A percentile compares a stretch with the other conserved stretches of the same genome.
phyloP scores from a whole-genome alignment of 169 alveolate genomes.

The Eimeria acervulina region DNA sequence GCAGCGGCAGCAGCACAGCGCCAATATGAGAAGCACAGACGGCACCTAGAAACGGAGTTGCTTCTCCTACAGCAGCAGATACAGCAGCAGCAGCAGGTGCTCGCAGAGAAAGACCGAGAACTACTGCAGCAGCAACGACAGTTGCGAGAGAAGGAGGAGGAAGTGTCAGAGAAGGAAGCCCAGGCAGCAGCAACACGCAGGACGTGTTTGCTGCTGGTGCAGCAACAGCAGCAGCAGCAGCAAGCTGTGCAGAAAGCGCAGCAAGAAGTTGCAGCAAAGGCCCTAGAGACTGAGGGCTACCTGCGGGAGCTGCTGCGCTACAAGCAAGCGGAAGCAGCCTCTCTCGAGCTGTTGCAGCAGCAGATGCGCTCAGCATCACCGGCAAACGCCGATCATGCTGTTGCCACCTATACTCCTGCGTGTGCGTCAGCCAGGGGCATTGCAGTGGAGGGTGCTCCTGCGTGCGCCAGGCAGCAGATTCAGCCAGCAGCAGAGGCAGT shows the following conservation, averaged over 20 bases:
- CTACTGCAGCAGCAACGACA: conserved; percentile 57
- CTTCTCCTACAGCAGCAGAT: conserved; percentile 67
- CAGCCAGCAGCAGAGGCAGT: not conserved
- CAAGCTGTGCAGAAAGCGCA: conserved; percentile 78
- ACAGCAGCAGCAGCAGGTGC: conserved; percentile 71
- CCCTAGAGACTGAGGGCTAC: conserved; percentile 78
- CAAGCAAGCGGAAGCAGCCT: conserved; percentile 78
- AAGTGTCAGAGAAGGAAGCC: conserved; percentile 74
- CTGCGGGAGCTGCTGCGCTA: conserved; percentile 80
- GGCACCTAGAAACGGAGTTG: conserved; percentile 62
- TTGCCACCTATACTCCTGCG: not conserved
- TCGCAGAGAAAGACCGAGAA: conserved; percentile 74
- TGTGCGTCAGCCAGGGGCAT: not conserved
- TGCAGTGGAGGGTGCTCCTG: not conserved
- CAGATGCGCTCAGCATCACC: conserved; percentile 17
- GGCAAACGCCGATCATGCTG: not conserved
- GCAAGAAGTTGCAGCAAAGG: conserved; percentile 79
- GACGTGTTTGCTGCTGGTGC: conserved; percentile 77
- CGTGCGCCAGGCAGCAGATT: conserved; percentile 39
- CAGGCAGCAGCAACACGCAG: conserved; percentile 75
- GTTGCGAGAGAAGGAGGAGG: conserved; percentile 77
- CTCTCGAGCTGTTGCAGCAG: conserved; percentile 75
- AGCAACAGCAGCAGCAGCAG: conserved; percentile 75
- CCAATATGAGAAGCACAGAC: conserved; percentile 63
- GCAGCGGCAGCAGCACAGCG: conserved; percentile 74